Conservation (phyloP, 345 rosid species). For the Psidium guajava region DNA sequence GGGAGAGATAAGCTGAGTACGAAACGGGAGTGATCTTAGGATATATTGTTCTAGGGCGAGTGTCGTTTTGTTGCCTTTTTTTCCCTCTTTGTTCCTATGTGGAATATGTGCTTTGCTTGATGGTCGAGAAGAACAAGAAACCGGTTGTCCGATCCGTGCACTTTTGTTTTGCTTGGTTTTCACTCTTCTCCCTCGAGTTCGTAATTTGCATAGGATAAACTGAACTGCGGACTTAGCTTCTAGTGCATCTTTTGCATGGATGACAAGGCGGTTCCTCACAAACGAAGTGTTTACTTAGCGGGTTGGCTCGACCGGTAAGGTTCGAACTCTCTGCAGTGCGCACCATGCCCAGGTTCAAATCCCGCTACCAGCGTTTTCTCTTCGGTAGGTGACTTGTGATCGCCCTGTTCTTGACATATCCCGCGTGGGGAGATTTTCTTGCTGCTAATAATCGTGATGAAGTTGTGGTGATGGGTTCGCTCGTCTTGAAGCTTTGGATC, state of each 20-base stretch:
- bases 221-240: neutral
- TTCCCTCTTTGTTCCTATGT: neutral
- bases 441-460: neutral
- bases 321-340: neutral
- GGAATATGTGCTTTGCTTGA: conserved; percentile 8
- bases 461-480: fast-evolving
- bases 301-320: neutral
- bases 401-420: neutral
- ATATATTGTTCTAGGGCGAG: neutral
- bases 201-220: neutral
- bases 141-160: neutral
- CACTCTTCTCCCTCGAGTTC: neutral
- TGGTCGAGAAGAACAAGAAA: neutral
- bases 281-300: neutral
- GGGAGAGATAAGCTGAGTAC: neutral
- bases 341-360: neutral
- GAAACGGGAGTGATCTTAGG: neutral
- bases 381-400: neutral
- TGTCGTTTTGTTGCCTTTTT: neutral
- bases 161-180: conserved; percentile 1
- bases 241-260: neutral
- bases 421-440: fast-evolving
- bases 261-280: neutral
- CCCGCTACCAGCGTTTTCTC: neutral
- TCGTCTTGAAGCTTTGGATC: fast-evolving